Evolutionary conservation across 192 early-diverging fungal species (phyloP), one percentile per base, ranked within the genome.

Genomic region (Dimargaris xerosporica): DNA sequence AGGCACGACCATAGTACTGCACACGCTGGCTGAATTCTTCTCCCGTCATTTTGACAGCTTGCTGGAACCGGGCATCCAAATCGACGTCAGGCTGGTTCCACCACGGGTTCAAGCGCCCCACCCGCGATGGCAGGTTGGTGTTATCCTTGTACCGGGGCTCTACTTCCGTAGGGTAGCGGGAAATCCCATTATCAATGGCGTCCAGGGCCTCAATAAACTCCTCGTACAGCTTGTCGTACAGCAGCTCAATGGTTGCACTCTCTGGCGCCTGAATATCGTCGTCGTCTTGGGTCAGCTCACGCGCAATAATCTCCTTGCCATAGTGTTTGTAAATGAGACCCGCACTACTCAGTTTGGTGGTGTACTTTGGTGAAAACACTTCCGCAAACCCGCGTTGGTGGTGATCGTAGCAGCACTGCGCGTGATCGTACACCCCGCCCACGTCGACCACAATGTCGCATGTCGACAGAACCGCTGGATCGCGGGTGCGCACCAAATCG

Each of bases 281-380:
- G 31, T 67, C 55, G 17, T 69, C 46, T 0, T 62, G 64, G 23
- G 52, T 52, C 28, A 69, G 64, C 7, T 73, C 61, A 12, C 67
- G 66, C 12, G 64, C 71, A 43, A 97, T 85, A 3, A 94, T 86
- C 47, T 89, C 79, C 44, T 82, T 77, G 28, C 94, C 94, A 72
- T 90, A 98, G 69, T 96, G 93, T 83, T 95, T 96, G 85, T 98
- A 98, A 48, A 96, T 79, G 10, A 98, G 73, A 4, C 94, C 94
- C n/a, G 94, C 94, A 66, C 85, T 88, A 69, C 91, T 94, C 54
- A 98, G 80, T 75, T 91, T 91, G 67, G 86, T 93, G 65, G 66
- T 73, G 65, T 90, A 84, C 58, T 81, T 71, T 25, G 64, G 69
- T 31, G 80, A 80, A 69, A 95, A 98, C 60, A 89, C 90, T 67